These are phyloP conservation scores for Apiospora rasikravindrae DNA, from an alignment of 2,329 filamentous ascomycete species.

Conservation along the genomic window DNA sequence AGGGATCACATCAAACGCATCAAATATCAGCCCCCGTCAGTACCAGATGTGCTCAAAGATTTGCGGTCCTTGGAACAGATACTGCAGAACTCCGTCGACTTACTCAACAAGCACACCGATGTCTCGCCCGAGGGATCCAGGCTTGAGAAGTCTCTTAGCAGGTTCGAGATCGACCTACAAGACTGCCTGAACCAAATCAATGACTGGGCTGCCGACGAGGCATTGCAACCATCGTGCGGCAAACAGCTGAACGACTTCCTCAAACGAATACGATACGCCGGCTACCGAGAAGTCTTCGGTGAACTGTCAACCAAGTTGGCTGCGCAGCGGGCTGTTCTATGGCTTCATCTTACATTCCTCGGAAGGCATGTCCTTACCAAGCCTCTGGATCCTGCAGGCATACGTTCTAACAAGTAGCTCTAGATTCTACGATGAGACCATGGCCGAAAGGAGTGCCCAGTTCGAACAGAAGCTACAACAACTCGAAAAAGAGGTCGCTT, in stretches of 20 bases:
- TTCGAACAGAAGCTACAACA: constrained; percentile 7
- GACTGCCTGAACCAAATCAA: background rate
- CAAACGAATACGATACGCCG: background rate
- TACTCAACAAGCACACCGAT: background rate
- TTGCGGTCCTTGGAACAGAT: background rate
- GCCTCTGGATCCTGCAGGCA: background rate
- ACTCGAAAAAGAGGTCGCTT: background rate
- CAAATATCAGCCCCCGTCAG: background rate
- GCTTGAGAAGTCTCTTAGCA: background rate
- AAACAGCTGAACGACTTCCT: background rate
- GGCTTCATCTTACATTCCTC: background rate
- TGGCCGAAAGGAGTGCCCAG: background rate
- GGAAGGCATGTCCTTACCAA: background rate
- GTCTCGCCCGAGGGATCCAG: background rate
- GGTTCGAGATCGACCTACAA: constrained; percentile 2
- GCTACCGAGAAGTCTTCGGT: background rate
- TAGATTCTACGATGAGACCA: background rate
- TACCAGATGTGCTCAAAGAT: background rate
- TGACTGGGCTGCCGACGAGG: background rate
- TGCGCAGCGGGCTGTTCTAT: background rate
- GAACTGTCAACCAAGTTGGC: background rate
- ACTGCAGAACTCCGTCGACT: background rate
- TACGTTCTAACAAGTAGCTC: background rate
- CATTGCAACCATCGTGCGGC: background rate
- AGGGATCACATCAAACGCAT: constrained; percentile 1